phyloP scores from a whole-genome alignment of 1,284 basidiomycete genomes.

The Anthracocystis walkeri region DNA sequence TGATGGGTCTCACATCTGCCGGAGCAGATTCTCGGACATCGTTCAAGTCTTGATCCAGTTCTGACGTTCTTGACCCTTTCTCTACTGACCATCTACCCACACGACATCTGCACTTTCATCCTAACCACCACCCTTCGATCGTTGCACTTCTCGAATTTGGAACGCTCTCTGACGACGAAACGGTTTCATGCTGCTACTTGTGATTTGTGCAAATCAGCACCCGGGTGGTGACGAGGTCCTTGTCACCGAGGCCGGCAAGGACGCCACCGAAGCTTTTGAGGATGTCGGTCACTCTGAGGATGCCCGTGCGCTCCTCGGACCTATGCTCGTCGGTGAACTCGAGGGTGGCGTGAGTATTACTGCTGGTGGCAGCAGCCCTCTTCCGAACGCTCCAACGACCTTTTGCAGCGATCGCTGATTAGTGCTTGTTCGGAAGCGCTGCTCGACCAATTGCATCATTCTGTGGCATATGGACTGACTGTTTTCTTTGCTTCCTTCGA shows the following conservation, averaged over 20 bases:
- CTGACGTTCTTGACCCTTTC: slow-evolving; percentile 1
- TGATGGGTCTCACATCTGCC: not conserved
- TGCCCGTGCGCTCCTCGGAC: slow-evolving; percentile 86
- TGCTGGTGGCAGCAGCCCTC: not conserved
- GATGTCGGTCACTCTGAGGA: slow-evolving; percentile 99
- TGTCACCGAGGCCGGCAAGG: slow-evolving; percentile 89
- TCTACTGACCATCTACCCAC: not conserved
- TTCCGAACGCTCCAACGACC: not conserved
- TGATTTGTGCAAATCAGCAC: slow-evolving; percentile 72
- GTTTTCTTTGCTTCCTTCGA: not conserved
- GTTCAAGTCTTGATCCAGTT: not conserved
- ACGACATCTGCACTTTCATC: not conserved
- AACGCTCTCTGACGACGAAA: not conserved
- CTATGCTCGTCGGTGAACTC: slow-evolving; percentile 74
- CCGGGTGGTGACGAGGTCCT: slow-evolving; percentile 98
- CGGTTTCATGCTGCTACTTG: not conserved
- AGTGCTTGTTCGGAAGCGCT: not conserved
- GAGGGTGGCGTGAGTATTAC: slow-evolving; percentile 55
- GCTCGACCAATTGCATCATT: not conserved
- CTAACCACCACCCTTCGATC: not conserved
- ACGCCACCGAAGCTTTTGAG: slow-evolving; percentile 98
- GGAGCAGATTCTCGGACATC: not conserved
- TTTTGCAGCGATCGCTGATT: no score
- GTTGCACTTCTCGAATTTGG: no score
- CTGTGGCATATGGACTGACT: not conserved